Conservation (phyloP, 164 flowering plant species). For the Chimonanthus praecox region DNA sequence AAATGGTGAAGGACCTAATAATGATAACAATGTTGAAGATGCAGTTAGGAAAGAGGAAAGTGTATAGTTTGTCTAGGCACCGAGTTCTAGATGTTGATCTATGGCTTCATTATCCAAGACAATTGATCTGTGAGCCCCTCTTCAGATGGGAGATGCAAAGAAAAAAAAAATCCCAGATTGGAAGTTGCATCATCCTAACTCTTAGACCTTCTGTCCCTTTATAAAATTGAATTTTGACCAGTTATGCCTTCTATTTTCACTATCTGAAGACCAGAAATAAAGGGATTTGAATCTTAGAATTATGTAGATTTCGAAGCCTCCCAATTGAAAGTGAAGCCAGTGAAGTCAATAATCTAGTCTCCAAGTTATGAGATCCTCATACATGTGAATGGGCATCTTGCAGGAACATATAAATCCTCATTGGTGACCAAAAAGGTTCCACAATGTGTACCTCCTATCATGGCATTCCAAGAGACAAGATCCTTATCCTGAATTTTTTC, state of each 20-base stretch:
- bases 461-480: constrained; percentile 43
- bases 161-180: too few species aligned
- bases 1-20: not conserved
- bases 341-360: not conserved
- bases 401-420: not conserved
- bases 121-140: not conserved
- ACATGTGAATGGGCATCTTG: not conserved
- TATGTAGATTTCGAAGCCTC: not conserved
- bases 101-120: not conserved
- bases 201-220: too few species aligned
- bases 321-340: not conserved
- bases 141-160: too few species aligned
- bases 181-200: too few species aligned
- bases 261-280: too few species aligned
- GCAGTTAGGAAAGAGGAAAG: not conserved
- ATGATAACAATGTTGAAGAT: not conserved
- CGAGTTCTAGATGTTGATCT: not conserved
- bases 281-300: not conserved
- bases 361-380: not conserved
- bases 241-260: too few species aligned
- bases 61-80: not conserved
- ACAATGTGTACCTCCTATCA: constrained; percentile 33
- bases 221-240: too few species aligned
- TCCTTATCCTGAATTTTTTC: constrained; percentile 31
- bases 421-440: too few species aligned